Evolutionary conservation across 2,329 filamentous ascomycete species (phyloP).

Genomic region (Colletotrichum sojae): DNA sequence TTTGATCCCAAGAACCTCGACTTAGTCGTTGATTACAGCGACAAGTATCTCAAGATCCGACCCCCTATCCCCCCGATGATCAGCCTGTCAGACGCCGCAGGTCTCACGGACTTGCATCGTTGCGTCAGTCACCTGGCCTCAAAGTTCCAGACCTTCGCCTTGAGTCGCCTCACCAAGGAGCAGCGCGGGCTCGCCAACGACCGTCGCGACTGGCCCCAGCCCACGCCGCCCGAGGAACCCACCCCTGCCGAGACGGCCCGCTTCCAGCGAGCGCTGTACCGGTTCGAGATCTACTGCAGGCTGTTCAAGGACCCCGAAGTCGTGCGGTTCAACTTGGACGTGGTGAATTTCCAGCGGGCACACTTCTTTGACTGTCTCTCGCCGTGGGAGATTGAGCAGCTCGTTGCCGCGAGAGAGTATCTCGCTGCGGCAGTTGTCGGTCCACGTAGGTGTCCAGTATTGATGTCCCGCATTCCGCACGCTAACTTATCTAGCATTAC

Average conservation of each 20-base stretch:
- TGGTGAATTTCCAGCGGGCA: slow-evolving; percentile 32
- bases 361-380: slow-evolving; percentile 35
- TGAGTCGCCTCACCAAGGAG: slow-evolving; percentile 21
- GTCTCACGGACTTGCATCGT: slow-evolving; percentile 8
- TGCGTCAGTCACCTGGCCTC: slow-evolving; percentile 16
- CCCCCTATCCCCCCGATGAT: slow-evolving; percentile 17
- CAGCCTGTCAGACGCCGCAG: slow-evolving; percentile 19
- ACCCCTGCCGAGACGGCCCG: slow-evolving; percentile 19
- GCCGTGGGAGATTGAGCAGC: slow-evolving; percentile 36
- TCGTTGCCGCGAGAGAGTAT: slow-evolving; percentile 20
- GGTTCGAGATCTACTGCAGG: slow-evolving; percentile 35
- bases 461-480: background rate
- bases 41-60: slow-evolving; percentile 27
- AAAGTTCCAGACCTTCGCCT: slow-evolving; percentile 19
- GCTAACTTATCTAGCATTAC: slow-evolving; percentile 19
- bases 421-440: slow-evolving; percentile 31
- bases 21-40: slow-evolving; percentile 21
- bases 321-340: slow-evolving; percentile 34
- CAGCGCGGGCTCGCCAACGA: slow-evolving; percentile 28
- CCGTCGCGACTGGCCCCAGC: slow-evolving; percentile 27
- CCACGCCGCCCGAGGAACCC: slow-evolving; percentile 1
- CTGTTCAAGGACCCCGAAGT: slow-evolving; percentile 35
- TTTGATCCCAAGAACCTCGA: slow-evolving; percentile 6
- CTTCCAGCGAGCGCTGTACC: slow-evolving; percentile 33
- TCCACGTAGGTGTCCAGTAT: slow-evolving; percentile 20